Base-by-base conservation (phyloP, 169 alveolate species). In the Eimeria necatrix region DNA sequence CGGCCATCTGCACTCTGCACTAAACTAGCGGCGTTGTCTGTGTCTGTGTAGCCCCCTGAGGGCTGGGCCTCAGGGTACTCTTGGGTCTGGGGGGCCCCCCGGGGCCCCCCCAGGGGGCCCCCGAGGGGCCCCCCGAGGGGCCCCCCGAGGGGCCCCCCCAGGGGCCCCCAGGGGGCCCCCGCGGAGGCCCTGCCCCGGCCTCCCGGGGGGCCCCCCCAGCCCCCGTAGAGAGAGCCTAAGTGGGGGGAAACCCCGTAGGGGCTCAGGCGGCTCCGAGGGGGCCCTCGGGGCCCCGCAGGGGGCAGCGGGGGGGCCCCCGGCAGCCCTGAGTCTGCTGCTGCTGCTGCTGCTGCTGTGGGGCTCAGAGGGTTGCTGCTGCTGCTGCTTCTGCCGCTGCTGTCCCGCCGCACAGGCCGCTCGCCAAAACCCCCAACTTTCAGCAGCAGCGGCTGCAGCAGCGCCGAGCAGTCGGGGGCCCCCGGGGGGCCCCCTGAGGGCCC, bases 1-100 rank as follows among this genome's bases (percentile, higher is more conserved):
- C 81, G 20, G 0, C 95, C 95, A 51, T 91, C 95, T 5, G 89
- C 90, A 68, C 95, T 91, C 61, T 91, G 95, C n/a, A 91, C 56
- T 14, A 91, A 71, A 53, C 90, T 22, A 32, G 83, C 16, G 12
- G 95, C 95, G 56, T 91, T 91, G 52, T 91, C 91, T 8, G 71
- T 41, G 32, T 91, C 86, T 5, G 46, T 41, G 74, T 88, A 88
- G 41, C 41, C 22, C 8, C 59, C 61, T 49, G 12, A 46, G 1
- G 7, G 64, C 78, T 12, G 78, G 12, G 78, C 46, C 87, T 48
- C 64, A 16, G 87, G 59, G 10, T 46, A n/a, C 46, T 22, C 59
- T 32, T 76, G 46, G 32, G 52, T 56, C 59, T 49, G 53, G 18
- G 51, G 53, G 83, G 51, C 51, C 12, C 52, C 8, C 24, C 52